Evolutionary conservation across 257 asterid species (phyloP).

Genomic region (Solanum raphanifolium): DNA sequence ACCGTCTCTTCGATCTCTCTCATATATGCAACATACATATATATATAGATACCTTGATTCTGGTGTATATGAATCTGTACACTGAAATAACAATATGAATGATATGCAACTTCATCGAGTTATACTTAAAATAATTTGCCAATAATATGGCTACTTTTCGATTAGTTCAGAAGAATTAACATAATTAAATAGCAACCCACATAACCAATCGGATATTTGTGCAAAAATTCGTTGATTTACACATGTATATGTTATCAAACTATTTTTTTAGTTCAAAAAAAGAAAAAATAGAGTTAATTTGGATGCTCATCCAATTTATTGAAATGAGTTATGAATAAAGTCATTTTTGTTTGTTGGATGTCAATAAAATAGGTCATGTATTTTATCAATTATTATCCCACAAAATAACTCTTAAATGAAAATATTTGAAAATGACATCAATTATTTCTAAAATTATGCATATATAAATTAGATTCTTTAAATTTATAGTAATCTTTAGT

Average conservation of each 20-base stretch:
- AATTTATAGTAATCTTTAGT: not conserved
- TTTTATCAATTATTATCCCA: not conserved
- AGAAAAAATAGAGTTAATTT: not conserved
- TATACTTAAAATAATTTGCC: not conserved
- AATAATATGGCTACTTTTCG: not conserved
- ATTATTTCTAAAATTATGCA: not conserved
- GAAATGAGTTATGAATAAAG: not conserved
- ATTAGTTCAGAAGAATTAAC: not conserved
- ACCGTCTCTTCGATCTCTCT: not conserved
- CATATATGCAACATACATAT: not conserved
- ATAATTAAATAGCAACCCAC: not conserved
- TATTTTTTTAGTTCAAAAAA: not conserved
- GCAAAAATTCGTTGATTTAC: not conserved
- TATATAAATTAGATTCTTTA: not conserved
- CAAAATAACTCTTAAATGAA: not conserved
- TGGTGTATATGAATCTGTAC: not conserved
- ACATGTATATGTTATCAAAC: not conserved
- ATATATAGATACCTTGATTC: not conserved
- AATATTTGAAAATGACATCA: not conserved
- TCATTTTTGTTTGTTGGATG: not conserved
- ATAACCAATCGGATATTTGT: not conserved
- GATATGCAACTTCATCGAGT: not conserved
- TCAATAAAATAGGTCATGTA: not conserved
- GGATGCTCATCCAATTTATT: not conserved
- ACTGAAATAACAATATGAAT: not conserved